Evolutionary conservation across 1,284 basidiomycete species (phyloP).

Genomic region (Amylostereum areolatum): DNA sequence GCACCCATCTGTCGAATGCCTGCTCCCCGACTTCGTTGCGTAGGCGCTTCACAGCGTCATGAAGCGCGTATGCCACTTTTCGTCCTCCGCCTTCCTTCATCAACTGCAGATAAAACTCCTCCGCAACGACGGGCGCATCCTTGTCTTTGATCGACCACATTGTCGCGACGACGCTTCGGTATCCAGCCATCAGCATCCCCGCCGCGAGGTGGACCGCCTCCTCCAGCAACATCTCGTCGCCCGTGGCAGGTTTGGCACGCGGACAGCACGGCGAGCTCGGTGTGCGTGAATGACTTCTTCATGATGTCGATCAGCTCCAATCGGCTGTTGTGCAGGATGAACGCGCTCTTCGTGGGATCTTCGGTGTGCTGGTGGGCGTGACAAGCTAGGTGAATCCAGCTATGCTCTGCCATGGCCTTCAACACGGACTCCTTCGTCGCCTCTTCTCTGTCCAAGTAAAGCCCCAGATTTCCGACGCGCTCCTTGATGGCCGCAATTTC

Average conservation of each 20-base stretch:
- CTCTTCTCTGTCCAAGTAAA: slow-evolving; percentile 10
- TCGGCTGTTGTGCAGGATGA: background rate
- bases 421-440: background rate
- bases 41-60: background rate
- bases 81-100: background rate
- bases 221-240: background rate
- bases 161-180: slow-evolving; percentile 17
- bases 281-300: background rate
- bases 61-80: background rate
- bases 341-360: slow-evolving; percentile 2
- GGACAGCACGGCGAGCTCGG: background rate
- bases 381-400: slow-evolving; percentile 1
- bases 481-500: background rate
- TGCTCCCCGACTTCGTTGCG: background rate
- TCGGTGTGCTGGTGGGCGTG: background rate
- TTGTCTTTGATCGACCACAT: slow-evolving; percentile 19
- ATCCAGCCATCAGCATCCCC: slow-evolving; percentile 18
- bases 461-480: background rate
- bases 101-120: slow-evolving; percentile 5
- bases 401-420: background rate
- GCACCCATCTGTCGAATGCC: background rate
- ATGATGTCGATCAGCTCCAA: slow-evolving; percentile 1
- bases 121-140: slow-evolving; percentile 9
- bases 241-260: slow-evolving; percentile 5
- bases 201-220: slow-evolving; percentile 17